phyloP scores from a whole-genome alignment of 345 rosid genomes.

The Syzygium jambos region DNA sequence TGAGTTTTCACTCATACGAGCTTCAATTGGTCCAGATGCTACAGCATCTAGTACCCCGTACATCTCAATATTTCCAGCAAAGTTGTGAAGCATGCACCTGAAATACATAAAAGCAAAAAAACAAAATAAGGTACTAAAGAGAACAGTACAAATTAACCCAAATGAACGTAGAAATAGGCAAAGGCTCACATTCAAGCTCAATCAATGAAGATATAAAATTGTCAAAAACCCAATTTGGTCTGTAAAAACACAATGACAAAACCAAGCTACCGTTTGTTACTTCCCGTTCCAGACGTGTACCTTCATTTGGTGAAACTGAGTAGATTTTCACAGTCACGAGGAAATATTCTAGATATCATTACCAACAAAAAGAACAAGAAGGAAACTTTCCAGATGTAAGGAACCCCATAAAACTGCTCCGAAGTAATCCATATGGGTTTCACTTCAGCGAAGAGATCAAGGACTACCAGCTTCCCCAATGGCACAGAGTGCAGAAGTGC shows the following conservation, averaged over 20 bases:
- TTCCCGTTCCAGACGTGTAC: not conserved
- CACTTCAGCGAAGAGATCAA: slow-evolving; percentile 69
- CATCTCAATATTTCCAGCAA: slow-evolving; percentile 75
- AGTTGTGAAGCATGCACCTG: slow-evolving; percentile 84
- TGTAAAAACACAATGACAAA: not conserved
- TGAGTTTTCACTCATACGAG: slow-evolving; percentile 46
- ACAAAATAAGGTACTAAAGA: not conserved
- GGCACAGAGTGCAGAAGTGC: slow-evolving; percentile 74
- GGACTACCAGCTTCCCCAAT: slow-evolving; percentile 56
- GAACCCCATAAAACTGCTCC: slow-evolving; percentile 66
- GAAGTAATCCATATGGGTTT: slow-evolving; percentile 62
- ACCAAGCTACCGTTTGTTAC: not conserved
- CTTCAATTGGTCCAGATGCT: slow-evolving; percentile 63
- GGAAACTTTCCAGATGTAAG: slow-evolving; percentile 61
- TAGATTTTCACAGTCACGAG: not conserved
- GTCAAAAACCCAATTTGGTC: not conserved
- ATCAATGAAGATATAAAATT: not conserved
- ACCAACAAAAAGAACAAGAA: not conserved
- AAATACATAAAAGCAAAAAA: not conserved
- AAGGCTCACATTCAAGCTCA: not conserved
- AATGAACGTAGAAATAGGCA: not conserved
- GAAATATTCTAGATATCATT: not conserved
- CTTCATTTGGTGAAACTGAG: not conserved
- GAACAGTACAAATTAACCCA: not conserved
- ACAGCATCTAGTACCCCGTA: slow-evolving; percentile 58